Conservation (phyloP, 148 eudicot genomes). For the Rheum nobile region DNA sequence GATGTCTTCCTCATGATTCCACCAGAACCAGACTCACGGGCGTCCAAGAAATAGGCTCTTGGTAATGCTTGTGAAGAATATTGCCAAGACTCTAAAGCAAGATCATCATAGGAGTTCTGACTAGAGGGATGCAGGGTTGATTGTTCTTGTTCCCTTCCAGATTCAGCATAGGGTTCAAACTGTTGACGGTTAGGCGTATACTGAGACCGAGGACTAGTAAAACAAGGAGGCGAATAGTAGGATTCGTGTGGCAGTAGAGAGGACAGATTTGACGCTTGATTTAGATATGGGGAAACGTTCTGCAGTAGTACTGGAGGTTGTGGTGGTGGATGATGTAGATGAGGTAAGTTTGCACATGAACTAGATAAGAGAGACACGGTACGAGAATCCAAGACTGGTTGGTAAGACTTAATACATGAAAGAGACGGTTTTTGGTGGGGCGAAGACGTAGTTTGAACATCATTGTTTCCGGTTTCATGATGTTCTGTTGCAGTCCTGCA, state of each 20-base stretch:
- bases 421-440: neutral
- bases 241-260: neutral
- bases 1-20: neutral
- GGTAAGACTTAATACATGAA: neutral
- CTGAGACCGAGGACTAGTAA: neutral
- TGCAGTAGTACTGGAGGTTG: too few relatives aligned
- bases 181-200: neutral
- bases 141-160: neutral
- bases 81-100: neutral
- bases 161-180: neutral
- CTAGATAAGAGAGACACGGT: neutral
- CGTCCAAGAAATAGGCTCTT: neutral
- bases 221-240: neutral
- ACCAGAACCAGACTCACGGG: neutral
- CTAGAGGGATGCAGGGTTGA: neutral
- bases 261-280: neutral
- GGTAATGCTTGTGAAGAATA: neutral
- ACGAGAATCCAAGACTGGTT: neutral
- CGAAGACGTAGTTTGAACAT: neutral
- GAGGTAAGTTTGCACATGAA: neutral
- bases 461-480: neutral
- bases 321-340: neutral
- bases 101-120: neutral
- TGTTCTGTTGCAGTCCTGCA: neutral
- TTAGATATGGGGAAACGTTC: neutral